A percentile compares a stretch with the other conserved stretches of the same genome.
Evolutionary conservation across 306 rosid genomes (phyloP).

Genomic region (Gleditsia sinensis): DNA sequence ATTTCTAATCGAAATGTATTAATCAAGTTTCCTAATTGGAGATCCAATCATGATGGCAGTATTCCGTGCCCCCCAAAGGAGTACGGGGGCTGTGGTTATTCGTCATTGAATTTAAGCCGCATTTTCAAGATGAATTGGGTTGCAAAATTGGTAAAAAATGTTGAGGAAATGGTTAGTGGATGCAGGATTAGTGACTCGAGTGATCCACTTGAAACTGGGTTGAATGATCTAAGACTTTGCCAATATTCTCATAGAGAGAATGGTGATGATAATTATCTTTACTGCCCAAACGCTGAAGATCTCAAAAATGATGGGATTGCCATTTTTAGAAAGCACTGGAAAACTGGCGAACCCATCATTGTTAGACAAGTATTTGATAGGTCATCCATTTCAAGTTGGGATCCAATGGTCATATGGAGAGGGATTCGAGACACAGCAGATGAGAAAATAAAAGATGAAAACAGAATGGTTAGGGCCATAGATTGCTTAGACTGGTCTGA

Average conservation of each 20-base stretch:
- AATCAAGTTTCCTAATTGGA: constrained; percentile 68
- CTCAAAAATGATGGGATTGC: constrained; percentile 68
- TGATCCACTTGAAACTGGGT: constrained; percentile 38
- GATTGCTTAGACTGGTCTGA: constrained; percentile 81
- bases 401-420: constrained; percentile 78
- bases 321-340: constrained; percentile 84
- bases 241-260: constrained; percentile 65
- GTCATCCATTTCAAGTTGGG: constrained; percentile 81
- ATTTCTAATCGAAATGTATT: constrained; percentile 47
- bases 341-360: constrained; percentile 72
- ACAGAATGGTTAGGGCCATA: constrained; percentile 70
- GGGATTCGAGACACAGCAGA: constrained; percentile 72
- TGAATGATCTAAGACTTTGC: constrained; percentile 46
- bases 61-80: constrained; percentile 93
- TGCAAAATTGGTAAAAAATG: constrained; percentile 92
- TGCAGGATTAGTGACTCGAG: constrained; percentile 54
- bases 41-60: constrained; percentile 63
- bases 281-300: constrained; percentile 65
- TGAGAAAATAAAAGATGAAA: constrained; percentile 68
- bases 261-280: constrained; percentile 64
- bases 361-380: constrained; percentile 73
- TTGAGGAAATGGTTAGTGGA: constrained; percentile 91
- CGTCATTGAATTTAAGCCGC: constrained; percentile 70
- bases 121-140: constrained; percentile 99
- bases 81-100: constrained; percentile 82